A percentile compares a stretch with the other conserved stretches of the same genome.
Evolutionary conservation across 306 rosid species (phyloP).

Genomic region (Pachyrhizus erosus): DNA sequence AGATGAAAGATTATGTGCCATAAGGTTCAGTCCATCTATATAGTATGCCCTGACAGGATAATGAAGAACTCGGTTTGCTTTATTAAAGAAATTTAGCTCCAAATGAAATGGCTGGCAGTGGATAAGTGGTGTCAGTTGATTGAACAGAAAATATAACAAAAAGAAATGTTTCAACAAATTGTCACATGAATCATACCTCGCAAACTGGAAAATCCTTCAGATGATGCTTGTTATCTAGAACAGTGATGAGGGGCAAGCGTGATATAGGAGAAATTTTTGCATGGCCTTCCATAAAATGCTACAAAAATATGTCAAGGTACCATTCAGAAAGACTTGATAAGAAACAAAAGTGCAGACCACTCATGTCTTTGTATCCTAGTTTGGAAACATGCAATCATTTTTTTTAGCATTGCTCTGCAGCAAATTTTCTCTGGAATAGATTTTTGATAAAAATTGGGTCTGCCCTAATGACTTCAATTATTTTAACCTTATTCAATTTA

Average conservation of each 20-base stretch:
- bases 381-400: background rate
- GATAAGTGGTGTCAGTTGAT: conserved; percentile 43
- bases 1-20: conserved; percentile 80
- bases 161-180: conserved; percentile 26
- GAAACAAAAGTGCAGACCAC: conserved; percentile 13
- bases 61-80: conserved; percentile 93
- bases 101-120: conserved; percentile 83
- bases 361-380: conserved; percentile 15
- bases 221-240: conserved; percentile 80
- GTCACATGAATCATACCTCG: conserved; percentile 56
- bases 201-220: conserved; percentile 88
- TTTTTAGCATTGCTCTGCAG: background rate
- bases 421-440: conserved; percentile 15
- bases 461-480: background rate
- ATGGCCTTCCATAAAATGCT: conserved; percentile 99
- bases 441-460: conserved; percentile 4
- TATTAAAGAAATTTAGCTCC: conserved; percentile 95
- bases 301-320: conserved; percentile 44
- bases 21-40: conserved; percentile 82
- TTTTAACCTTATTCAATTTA: background rate
- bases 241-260: conserved; percentile 88
- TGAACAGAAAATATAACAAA: conserved; percentile 24
- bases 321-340: conserved; percentile 13
- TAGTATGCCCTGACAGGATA: conserved; percentile 89
- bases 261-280: conserved; percentile 91